Evolutionary conservation across 805 yeast genomes (phyloP).

Genomic region (Yarrowia deformans): DNA sequence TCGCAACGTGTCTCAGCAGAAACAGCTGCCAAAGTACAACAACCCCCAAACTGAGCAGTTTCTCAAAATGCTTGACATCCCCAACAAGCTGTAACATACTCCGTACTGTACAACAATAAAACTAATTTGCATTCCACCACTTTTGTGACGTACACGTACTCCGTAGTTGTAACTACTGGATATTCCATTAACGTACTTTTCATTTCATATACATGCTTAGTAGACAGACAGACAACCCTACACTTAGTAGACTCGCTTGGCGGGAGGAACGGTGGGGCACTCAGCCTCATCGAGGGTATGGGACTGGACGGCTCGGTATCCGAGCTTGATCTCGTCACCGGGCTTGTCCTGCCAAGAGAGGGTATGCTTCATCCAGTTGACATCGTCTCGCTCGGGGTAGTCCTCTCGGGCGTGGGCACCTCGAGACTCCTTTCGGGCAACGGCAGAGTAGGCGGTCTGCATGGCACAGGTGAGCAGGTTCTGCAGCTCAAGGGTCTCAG

Average conservation of each 20-base stretch:
- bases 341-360: slow-evolving; percentile 83
- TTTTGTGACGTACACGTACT: too few species aligned
- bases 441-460: slow-evolving; percentile 94
- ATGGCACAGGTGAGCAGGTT: slow-evolving; percentile 96
- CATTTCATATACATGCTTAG: slow-evolving; percentile 36
- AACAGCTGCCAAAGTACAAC: slow-evolving; percentile 10
- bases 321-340: slow-evolving; percentile 76
- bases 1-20: neutral
- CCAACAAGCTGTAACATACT: slow-evolving; percentile 17
- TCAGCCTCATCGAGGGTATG: slow-evolving; percentile 89
- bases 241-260: slow-evolving; percentile 78
- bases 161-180: neutral
- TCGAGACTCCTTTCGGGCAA: slow-evolving; percentile 95
- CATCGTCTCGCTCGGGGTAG: slow-evolving; percentile 94
- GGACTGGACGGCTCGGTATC: slow-evolving; percentile 83
- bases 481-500: slow-evolving; percentile 94
- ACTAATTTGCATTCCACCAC: neutral
- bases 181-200: slow-evolving; percentile 35
- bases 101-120: neutral
- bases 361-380: slow-evolving; percentile 96
- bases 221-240: slow-evolving; percentile 57
- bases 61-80: slow-evolving; percentile 40
- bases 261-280: slow-evolving; percentile 96
- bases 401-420: slow-evolving; percentile 99
- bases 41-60: slow-evolving; percentile 49